A percentile compares a stretch with the other conserved stretches of the same genome.
phyloP scores from a whole-genome alignment of 2,329 filamentous ascomycete genomes.

The Diplocarpon mali region DNA sequence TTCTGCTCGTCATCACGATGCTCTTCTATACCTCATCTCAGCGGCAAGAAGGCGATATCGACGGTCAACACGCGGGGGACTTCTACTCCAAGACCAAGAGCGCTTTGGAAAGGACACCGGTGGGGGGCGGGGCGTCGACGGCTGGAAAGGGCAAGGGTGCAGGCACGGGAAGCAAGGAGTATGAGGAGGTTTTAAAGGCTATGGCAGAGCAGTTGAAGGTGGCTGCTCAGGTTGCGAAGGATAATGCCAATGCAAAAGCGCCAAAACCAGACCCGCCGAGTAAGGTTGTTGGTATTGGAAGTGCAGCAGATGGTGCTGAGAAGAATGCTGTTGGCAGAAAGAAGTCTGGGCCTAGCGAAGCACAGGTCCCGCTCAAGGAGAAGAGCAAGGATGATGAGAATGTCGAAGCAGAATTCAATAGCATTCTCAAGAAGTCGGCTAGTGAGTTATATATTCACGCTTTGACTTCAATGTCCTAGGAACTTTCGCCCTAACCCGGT shows the following conservation, averaged over 20 bases:
- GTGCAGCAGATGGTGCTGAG: slow-evolving; percentile 25
- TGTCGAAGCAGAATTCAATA: slow-evolving; percentile 60
- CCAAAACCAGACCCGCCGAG: slow-evolving; percentile 48
- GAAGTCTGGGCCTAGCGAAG: slow-evolving; percentile 28
- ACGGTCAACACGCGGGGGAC: slow-evolving; percentile 39
- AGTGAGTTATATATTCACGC: slow-evolving; percentile 40
- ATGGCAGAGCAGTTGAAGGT: slow-evolving; percentile 54
- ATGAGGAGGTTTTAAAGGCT: slow-evolving; percentile 42
- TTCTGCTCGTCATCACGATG: slow-evolving; percentile 54
- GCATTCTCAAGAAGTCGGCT: slow-evolving; percentile 73
- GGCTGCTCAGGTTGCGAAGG: slow-evolving; percentile 58
- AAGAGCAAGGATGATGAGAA: slow-evolving; percentile 46
- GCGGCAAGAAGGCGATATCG: slow-evolving; percentile 32
- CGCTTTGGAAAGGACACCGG: slow-evolving; percentile 32
- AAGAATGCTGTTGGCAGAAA: slow-evolving; percentile 41
- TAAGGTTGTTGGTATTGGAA: slow-evolving; percentile 37
- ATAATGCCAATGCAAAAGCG: slow-evolving; percentile 55
- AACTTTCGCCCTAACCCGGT: background rate
- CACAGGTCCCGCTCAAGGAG: slow-evolving; percentile 26
- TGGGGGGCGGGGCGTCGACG: background rate
- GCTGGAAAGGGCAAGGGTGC: background rate
- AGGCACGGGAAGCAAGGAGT: slow-evolving; percentile 31
- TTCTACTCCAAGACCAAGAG: slow-evolving; percentile 51
- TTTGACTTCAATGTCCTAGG: background rate
- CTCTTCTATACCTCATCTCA: slow-evolving; percentile 62